phyloP scores from a whole-genome alignment of 2,329 filamentous ascomycete species.

The Hypoxylon sp. region DNA sequence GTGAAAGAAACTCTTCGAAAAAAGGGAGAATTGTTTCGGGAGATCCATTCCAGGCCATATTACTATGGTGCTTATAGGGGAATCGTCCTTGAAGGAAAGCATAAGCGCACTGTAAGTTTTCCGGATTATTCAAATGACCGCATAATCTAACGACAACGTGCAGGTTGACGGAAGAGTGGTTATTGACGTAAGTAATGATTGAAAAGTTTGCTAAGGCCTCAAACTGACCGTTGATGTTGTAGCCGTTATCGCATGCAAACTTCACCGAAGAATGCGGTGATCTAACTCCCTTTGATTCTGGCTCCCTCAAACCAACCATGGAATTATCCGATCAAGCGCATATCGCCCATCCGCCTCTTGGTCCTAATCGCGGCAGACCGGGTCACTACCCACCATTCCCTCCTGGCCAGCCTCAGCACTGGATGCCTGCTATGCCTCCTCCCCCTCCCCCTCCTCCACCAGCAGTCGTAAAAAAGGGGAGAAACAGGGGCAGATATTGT shows the following conservation, averaged over 20 bases:
- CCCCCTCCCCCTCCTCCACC: conserved; percentile 3
- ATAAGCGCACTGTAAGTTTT: conserved; percentile 30
- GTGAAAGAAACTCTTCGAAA: conserved; percentile 56
- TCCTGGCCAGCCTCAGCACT: not conserved
- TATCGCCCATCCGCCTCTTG: not conserved
- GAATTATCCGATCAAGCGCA: conserved; percentile 21
- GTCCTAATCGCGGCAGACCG: not conserved
- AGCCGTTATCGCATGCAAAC: conserved; percentile 17
- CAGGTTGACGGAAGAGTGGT: conserved; percentile 38
- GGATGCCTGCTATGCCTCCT: not conserved
- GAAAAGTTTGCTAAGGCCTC: not conserved
- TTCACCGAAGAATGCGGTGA: conserved; percentile 16
- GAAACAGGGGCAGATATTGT: not conserved
- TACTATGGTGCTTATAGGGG: conserved; percentile 35
- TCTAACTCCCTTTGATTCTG: conserved; percentile 21
- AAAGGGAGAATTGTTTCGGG: conserved; percentile 63
- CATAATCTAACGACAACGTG: not conserved
- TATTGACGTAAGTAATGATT: conserved; percentile 15
- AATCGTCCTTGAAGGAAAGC: conserved; percentile 20
- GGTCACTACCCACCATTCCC: not conserved
- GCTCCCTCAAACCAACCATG: conserved; percentile 28
- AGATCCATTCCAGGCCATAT: conserved; percentile 49
- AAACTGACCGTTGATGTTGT: not conserved
- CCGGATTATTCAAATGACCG: not conserved
- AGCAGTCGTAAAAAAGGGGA: not conserved